phyloP scores from a whole-genome alignment of 2,329 filamentous ascomycete genomes.

The Claviceps humidiphila region DNA sequence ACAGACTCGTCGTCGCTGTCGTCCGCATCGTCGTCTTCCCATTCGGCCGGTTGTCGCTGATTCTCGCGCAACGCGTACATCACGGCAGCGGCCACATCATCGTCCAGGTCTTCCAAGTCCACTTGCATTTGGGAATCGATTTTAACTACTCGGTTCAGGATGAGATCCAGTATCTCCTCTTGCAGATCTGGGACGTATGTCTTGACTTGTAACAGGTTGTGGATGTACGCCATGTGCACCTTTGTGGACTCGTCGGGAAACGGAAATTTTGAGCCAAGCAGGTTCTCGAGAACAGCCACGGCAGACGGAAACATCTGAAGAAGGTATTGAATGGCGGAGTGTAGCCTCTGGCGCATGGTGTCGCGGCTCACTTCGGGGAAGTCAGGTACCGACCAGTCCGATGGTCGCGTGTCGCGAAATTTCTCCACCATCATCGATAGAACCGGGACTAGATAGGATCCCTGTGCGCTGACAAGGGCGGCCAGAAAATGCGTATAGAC shows the following conservation, averaged over 20 bases:
- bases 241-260: conserved; percentile 63
- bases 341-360: conserved; percentile 59
- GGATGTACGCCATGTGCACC: conserved; percentile 75
- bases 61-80: conserved; percentile 34
- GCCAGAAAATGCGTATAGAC: conserved; percentile 56
- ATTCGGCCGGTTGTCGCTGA: conserved; percentile 13
- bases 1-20: conserved; percentile 59
- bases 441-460: conserved; percentile 60
- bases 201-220: conserved; percentile 67
- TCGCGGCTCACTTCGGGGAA: conserved; percentile 48
- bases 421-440: conserved; percentile 70
- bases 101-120: conserved; percentile 84
- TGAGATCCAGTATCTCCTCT: conserved; percentile 67
- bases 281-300: conserved; percentile 52
- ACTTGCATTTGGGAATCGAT: conserved; percentile 93
- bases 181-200: conserved; percentile 67
- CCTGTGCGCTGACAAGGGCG: conserved; percentile 69
- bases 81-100: conserved; percentile 67
- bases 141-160: conserved; percentile 78
- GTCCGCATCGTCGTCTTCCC: conserved; percentile 41
- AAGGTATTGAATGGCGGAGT: conserved; percentile 62
- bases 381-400: conserved; percentile 34
- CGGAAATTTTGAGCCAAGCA: conserved; percentile 59
- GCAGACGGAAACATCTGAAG: conserved; percentile 72
- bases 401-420: conserved; percentile 44